Base-by-base conservation (phyloP, 495 filamentous ascomycete genomes). In the Bombardia bombarda region DNA sequence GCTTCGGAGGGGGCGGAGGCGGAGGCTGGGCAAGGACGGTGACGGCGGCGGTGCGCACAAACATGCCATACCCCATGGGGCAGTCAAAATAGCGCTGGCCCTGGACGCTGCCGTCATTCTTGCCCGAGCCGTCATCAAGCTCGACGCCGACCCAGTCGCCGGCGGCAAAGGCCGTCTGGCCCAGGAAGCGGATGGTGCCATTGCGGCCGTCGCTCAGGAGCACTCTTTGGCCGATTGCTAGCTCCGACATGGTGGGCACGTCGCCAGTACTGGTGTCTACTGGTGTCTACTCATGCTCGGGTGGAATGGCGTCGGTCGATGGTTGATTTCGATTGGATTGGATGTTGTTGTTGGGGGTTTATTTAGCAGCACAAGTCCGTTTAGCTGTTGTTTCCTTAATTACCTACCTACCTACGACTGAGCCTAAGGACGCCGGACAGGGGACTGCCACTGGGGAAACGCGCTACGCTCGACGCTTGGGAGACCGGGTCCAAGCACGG, bases 111-210 rank as follows among this genome's bases (percentile, higher is more conserved):
- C 92, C 92, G 72, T 98, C 87, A 55, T 98, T 97, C 67, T 98
- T 97, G 9, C 92, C 92, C 9, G 71, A 74, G n/a, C 78, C 67
- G 26, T 84, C 83, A 31, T 86, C 80, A 45, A 98, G 75, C 72
- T 95, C 90, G 34, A 97, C 74, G 39, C 92, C 92, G 39, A 95
- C 69, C 87, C 90, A 98, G 21, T 86, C 82, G 41, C 89, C 93
- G 3, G 61, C 57, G 24, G 86, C 79, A 62, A 97, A 95, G 46
- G 75, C 65, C 20, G 90, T 86, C 33, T 73, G 68, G 48, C 92
- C 92, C 46, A 87, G 63, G 61, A 82, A 98, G 53, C 86, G 85
- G 33, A 97, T 74, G 45, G 74, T 80, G 52, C 73, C 92, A 42
- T 72, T 73, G 48, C 82, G 84, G 56, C 86, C 86, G 58, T 94